A percentile compares a stretch with the other conserved stretches of the same genome.
These are phyloP conservation scores for Diplocarpon mali DNA, from an alignment of 2,329 filamentous ascomycete genomes.

Conservation along the genomic window DNA sequence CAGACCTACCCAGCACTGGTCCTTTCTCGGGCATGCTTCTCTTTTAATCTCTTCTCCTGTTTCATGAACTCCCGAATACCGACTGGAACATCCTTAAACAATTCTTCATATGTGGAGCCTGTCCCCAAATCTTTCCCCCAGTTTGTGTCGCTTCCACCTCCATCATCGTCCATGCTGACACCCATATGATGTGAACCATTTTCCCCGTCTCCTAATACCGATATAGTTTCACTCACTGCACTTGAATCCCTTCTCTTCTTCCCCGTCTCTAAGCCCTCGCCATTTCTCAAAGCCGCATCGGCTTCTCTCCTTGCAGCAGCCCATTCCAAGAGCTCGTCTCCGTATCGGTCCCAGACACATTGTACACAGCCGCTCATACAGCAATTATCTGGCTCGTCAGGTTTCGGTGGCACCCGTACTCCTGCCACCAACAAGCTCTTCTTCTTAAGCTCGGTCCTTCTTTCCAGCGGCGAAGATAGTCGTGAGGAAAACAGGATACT, in stretches of 20 bases:
- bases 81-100: slow-evolving; percentile 75
- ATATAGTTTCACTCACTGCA: slow-evolving; percentile 25
- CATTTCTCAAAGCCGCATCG: slow-evolving; percentile 37
- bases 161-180: slow-evolving; percentile 68
- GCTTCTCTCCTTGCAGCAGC: slow-evolving; percentile 54
- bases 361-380: slow-evolving; percentile 99
- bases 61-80: slow-evolving; percentile 97
- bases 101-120: slow-evolving; percentile 49
- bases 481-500: slow-evolving; percentile 73
- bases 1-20: slow-evolving; percentile 9
- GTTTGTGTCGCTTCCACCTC: slow-evolving; percentile 60
- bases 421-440: slow-evolving; percentile 61
- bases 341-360: slow-evolving; percentile 88
- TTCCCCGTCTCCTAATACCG: slow-evolving; percentile 18
- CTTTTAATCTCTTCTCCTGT: slow-evolving; percentile 81
- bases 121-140: slow-evolving; percentile 39
- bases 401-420: slow-evolving; percentile 70
- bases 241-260: slow-evolving; percentile 19
- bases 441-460: slow-evolving; percentile 46
- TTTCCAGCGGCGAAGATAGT: slow-evolving; percentile 61
- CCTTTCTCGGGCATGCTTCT: slow-evolving; percentile 53
- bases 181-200: slow-evolving; percentile 31
- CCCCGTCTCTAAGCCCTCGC: slow-evolving; percentile 23
- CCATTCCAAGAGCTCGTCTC: slow-evolving; percentile 91
- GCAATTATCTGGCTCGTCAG: slow-evolving; percentile 90